Evolutionary conservation across 2,329 filamentous ascomycete genomes (phyloP).

Genomic region (Paecilomyces sp.): DNA sequence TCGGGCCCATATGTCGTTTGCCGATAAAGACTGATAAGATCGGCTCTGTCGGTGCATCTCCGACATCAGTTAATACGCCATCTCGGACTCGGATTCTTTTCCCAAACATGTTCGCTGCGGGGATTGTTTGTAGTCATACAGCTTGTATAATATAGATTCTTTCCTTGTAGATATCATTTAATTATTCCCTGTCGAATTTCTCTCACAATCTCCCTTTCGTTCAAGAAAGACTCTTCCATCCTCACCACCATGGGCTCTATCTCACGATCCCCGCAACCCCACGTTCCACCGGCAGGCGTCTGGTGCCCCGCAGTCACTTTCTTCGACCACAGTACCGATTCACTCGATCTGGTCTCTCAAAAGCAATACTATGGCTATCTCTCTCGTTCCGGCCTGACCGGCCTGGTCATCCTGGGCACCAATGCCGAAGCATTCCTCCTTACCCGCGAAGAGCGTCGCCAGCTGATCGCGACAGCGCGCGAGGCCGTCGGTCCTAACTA

Average conservation of each 20-base stretch:
- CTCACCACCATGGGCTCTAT: constrained; percentile 2
- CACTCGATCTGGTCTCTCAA: constrained; percentile 42
- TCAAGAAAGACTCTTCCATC: background rate
- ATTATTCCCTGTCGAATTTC: background rate
- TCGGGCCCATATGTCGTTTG: background rate
- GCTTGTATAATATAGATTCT: background rate
- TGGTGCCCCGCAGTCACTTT: constrained; percentile 51
- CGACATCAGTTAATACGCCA: background rate
- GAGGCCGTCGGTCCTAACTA: constrained; percentile 45
- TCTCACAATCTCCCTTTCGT: background rate
- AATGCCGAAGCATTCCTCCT: constrained; percentile 52
- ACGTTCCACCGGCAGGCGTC: constrained; percentile 31
- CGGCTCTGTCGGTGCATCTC: constrained; percentile 5
- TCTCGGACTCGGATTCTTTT: constrained; percentile 8
- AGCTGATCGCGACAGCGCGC: constrained; percentile 51
- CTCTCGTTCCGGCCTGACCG: constrained; percentile 42
- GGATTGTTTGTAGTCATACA: constrained; percentile 1
- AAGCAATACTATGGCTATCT: constrained; percentile 48
- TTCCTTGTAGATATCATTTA: background rate
- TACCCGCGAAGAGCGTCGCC: constrained; percentile 52
- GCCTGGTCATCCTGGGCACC: constrained; percentile 49
- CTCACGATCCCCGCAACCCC: constrained; percentile 5
- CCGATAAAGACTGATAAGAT: background rate
- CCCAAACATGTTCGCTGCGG: background rate
- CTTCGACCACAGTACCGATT: constrained; percentile 45